Conservation (phyloP, 495 filamentous ascomycete species). For the Astrothelium macrocarpum region DNA sequence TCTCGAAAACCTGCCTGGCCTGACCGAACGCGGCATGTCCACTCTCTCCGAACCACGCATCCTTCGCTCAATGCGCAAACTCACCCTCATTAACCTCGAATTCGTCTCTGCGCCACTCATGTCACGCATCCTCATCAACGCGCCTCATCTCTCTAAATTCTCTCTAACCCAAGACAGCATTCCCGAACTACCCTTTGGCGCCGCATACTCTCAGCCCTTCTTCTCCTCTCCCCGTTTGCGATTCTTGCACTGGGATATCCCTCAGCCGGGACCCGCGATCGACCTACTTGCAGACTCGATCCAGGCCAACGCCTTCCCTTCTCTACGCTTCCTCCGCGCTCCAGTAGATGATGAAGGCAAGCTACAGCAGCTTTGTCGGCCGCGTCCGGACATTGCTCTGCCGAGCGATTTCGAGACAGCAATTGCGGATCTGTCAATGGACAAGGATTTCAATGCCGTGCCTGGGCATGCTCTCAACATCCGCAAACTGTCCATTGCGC, state of each 20-base stretch:
- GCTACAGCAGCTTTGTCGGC: slow-evolving; percentile 27
- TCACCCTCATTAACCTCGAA: slow-evolving; percentile 66
- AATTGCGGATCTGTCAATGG: background rate
- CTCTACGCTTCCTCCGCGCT: slow-evolving; percentile 55
- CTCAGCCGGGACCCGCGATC: slow-evolving; percentile 49
- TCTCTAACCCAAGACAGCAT: slow-evolving; percentile 58
- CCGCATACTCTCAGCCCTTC: slow-evolving; percentile 57
- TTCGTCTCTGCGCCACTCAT: slow-evolving; percentile 79
- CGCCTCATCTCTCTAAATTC: slow-evolving; percentile 54
- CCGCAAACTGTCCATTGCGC: slow-evolving; percentile 17
- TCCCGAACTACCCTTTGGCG: slow-evolving; percentile 40
- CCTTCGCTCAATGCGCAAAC: slow-evolving; percentile 15
- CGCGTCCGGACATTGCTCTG: slow-evolving; percentile 16
- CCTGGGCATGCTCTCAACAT: background rate
- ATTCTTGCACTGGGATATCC: slow-evolving; percentile 76
- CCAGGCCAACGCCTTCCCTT: slow-evolving; percentile 57
- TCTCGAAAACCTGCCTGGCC: slow-evolving; percentile 63
- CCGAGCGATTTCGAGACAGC: slow-evolving; percentile 10
- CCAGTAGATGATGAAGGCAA: slow-evolving; percentile 28
- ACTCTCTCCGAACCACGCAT: slow-evolving; percentile 45
- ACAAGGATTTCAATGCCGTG: background rate
- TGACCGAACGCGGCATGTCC: slow-evolving; percentile 68
- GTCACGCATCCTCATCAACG: slow-evolving; percentile 63
- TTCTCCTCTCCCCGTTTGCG: slow-evolving; percentile 57
- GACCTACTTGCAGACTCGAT: slow-evolving; percentile 66